Conservation (phyloP, 768 basidiomycete genomes). For the Dacryopinax spathularia region DNA sequence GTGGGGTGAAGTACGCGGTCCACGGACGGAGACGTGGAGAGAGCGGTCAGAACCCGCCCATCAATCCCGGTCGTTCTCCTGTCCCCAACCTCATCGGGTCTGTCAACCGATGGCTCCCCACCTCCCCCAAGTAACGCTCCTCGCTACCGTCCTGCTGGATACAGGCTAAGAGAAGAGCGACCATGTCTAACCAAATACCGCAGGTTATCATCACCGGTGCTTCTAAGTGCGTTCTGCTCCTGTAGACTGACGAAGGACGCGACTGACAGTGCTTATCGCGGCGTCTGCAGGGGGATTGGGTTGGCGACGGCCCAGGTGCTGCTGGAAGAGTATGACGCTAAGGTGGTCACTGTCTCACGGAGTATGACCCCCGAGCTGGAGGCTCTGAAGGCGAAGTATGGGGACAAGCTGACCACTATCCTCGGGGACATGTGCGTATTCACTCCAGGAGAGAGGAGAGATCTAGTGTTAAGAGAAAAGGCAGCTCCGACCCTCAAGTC, state of each 20-base stretch:
- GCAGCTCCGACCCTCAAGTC: not conserved
- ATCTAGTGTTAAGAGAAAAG: not conserved
- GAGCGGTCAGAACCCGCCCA: not conserved
- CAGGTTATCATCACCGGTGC: slow-evolving; percentile 2
- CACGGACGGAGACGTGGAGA: not conserved
- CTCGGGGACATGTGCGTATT: slow-evolving; percentile 53
- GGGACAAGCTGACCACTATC: slow-evolving; percentile 35
- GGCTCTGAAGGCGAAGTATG: slow-evolving; percentile 31
- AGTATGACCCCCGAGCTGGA: slow-evolving; percentile 50
- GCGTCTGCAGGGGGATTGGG: slow-evolving; percentile 56
- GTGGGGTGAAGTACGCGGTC: no score
- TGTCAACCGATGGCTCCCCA: not conserved
- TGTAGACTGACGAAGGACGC: not conserved
- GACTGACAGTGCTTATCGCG: not conserved
- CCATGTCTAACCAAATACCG: not conserved
- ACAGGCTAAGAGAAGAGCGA: not conserved
- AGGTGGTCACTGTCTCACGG: slow-evolving; percentile 66
- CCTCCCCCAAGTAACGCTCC: no score
- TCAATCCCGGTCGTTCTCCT: not conserved
- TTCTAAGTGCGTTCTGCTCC: not conserved
- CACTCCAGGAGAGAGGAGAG: not conserved
- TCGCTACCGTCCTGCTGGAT: no score
- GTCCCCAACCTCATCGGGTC: not conserved
- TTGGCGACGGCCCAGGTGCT: slow-evolving; percentile 58
- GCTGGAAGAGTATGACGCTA: slow-evolving; percentile 44